Evolutionary conservation across 495 filamentous ascomycete genomes (phyloP), one percentile per base, ranked within the genome.

Genomic region (Cercophora sp.): DNA sequence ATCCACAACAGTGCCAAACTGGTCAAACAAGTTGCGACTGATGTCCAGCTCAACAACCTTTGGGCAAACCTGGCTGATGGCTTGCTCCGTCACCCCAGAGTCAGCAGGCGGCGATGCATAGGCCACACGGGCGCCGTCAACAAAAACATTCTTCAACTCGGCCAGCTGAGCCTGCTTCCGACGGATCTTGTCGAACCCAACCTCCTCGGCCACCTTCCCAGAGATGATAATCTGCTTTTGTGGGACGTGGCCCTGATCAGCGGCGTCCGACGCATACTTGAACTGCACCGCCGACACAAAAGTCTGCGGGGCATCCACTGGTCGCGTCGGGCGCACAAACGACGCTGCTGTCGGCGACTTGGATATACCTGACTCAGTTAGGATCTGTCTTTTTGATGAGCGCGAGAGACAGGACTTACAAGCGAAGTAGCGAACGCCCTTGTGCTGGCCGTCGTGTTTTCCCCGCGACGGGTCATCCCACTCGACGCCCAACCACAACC

Each of bases 111-210:
- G 70, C 2, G 49, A 57, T 13, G 72, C 69, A 11, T 72, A 69
- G 8, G 67, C 71, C 36, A 96, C 80, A 26, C 74, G 70, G 52
- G 87, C 61, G 1, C 85, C 84, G 70, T 97, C 91, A 4, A 98
- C 76, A 13, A 96, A 71, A 34, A 96, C 85, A 54, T 90, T 83
- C 50, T 77, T 82, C 52, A 97, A 75, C 60, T 91, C 86, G 40
- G 83, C 70, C 19, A 97, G 73, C 64, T 87, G 78, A 2, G 88
- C 85, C 48, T 90, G 83, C 69, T 91, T 80, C 53, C 79, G 79
- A 22, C 86, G 77, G 56, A 96, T 91, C 74, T 96, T 96, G 48
- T 94, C 91, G 63, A 97, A 97, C 36, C 93, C 93, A 19, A 98
- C 81, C 72, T 97, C 94, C 70, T 98, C 88, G 18, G 87, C 91